Evolutionary conservation across 306 rosid genomes (phyloP).

Genomic region (Malus fusca): DNA sequence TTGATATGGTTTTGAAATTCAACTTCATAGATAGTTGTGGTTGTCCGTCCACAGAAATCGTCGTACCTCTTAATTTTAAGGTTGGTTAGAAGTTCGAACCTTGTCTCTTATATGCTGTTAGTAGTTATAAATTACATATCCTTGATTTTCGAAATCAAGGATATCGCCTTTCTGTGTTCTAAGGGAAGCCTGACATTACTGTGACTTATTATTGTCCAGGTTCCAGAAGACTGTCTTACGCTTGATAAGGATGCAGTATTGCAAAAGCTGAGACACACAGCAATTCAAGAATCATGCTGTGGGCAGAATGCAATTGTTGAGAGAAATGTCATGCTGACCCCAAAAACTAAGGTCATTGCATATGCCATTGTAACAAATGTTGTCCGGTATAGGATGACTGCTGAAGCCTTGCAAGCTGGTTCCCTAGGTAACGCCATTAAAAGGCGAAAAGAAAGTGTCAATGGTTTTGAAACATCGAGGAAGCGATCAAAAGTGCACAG

Average conservation of each 20-base stretch:
- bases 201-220: slow-evolving; percentile 33
- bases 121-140: background rate
- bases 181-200: background rate
- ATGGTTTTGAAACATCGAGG: slow-evolving; percentile 51
- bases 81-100: slow-evolving; percentile 30
- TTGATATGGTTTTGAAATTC: slow-evolving; percentile 81
- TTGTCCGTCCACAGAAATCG: slow-evolving; percentile 53
- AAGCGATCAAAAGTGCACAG: slow-evolving; percentile 65
- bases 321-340: slow-evolving; percentile 42
- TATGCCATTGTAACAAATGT: slow-evolving; percentile 76
- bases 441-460: slow-evolving; percentile 30
- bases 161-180: background rate
- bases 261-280: slow-evolving; percentile 66
- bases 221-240: slow-evolving; percentile 44
- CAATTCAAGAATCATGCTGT: slow-evolving; percentile 53
- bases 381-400: slow-evolving; percentile 38
- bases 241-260: slow-evolving; percentile 56
- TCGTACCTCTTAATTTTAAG: slow-evolving; percentile 68
- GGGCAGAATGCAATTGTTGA: slow-evolving; percentile 69
- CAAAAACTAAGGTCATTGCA: slow-evolving; percentile 49
- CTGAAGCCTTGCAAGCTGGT: slow-evolving; percentile 29
- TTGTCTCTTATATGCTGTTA: background rate
- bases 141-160: background rate
- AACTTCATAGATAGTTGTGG: slow-evolving; percentile 83
- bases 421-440: slow-evolving; percentile 48